Conservation (phyloP, 805 yeast genomes). For the Monosporozyma aquatica region DNA sequence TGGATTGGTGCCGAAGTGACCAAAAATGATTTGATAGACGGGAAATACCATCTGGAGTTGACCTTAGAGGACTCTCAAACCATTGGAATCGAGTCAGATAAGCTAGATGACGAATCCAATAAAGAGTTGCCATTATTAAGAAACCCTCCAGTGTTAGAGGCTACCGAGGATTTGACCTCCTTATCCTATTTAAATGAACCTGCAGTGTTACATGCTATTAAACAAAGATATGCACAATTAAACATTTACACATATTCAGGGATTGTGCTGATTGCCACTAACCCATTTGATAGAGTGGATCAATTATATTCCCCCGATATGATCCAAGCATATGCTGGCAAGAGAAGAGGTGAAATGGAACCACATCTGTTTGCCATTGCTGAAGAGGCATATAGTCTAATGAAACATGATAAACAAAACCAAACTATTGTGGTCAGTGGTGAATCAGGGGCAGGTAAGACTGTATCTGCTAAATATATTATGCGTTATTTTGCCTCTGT, state of each 20-base stretch:
- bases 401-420: constrained; percentile 76
- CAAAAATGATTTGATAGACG: constrained; percentile 33
- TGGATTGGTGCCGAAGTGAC: constrained; percentile 65
- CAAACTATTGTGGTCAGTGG: constrained; percentile 97
- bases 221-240: constrained; percentile 77
- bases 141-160: constrained; percentile 86
- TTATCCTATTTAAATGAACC: constrained; percentile 92
- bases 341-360: constrained; percentile 86
- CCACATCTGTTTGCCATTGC: constrained; percentile 97
- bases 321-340: constrained; percentile 90
- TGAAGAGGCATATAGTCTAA: constrained; percentile 91
- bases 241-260: constrained; percentile 94
- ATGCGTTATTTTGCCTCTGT: constrained; percentile 97
- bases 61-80: constrained; percentile 42
- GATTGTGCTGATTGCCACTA: constrained; percentile 90
- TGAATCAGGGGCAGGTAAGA: constrained; percentile 98
- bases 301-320: constrained; percentile 85
- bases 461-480: constrained; percentile 92
- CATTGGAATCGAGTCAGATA: constrained; percentile 40
- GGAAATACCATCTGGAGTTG: constrained; percentile 43
- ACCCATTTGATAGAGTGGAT: constrained; percentile 90
- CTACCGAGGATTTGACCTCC: constrained; percentile 89
- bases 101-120: constrained; percentile 15
- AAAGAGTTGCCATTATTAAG: constrained; percentile 61
- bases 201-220: constrained; percentile 89